phyloP scores from a whole-genome alignment of 2,329 filamentous ascomycete species.

The Ceratocystis eucalypticola region DNA sequence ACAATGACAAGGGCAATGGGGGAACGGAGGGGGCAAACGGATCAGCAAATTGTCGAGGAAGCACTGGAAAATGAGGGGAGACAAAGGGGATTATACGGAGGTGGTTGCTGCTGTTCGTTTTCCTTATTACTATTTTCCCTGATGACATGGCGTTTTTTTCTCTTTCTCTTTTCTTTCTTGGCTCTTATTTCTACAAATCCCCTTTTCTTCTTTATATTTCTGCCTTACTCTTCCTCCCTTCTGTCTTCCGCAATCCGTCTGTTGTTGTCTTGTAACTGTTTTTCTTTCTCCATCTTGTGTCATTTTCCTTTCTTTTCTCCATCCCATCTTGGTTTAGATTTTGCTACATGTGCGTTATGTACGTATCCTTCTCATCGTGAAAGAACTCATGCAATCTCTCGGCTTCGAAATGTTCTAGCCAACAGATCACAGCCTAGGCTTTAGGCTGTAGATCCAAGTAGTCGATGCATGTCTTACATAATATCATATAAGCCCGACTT shows the following conservation, averaged over 20 bases:
- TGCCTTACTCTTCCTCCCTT: not conserved
- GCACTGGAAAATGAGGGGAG: slow-evolving; percentile 5
- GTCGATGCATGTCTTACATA: not conserved
- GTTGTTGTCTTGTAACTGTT: not conserved
- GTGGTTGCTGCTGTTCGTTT: not conserved
- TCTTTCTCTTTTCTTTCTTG: slow-evolving; percentile 4
- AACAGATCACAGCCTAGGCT: not conserved
- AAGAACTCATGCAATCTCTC: not conserved
- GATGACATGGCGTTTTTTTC: slow-evolving; percentile 5
- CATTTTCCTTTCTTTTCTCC: not conserved
- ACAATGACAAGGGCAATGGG: not conserved
- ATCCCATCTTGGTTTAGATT: not conserved
- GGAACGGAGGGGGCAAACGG: not conserved
- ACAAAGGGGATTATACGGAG: not conserved
- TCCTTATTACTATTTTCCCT: slow-evolving; percentile 6
- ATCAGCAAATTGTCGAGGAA: not conserved
- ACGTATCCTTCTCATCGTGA: not conserved
- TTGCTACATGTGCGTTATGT: not conserved
- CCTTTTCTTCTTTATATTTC: slow-evolving; percentile 6
- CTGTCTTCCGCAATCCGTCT: not conserved
- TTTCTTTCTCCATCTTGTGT: not conserved
- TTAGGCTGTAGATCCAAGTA: not conserved
- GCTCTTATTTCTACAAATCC: not conserved
- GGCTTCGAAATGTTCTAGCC: not conserved
- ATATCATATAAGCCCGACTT: no score